A percentile compares a stretch with the other conserved stretches of the same genome.
These are phyloP conservation scores for Rubia yunnanensis DNA, from an alignment of 257 asterid genomes.

Conservation along the genomic window DNA sequence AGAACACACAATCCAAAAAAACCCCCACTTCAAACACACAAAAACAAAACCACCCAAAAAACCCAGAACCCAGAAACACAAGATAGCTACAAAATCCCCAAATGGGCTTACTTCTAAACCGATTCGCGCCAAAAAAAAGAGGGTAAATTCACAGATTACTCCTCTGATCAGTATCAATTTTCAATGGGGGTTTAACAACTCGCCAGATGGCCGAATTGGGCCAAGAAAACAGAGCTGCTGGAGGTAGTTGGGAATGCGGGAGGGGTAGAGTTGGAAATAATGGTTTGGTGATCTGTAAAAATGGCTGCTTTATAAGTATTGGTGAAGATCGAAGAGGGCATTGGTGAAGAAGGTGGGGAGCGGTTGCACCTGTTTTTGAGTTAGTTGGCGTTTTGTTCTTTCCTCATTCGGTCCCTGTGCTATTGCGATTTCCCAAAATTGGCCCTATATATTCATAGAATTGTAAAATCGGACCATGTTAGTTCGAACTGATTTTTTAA, in stretches of 20 bases:
- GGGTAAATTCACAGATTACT: neutral
- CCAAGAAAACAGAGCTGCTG: slow-evolving; percentile 11
- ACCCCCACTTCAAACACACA: neutral
- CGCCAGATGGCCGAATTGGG: slow-evolving; percentile 1
- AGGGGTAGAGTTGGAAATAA: neutral
- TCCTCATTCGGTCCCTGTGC: neutral
- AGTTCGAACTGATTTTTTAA: too few relatives aligned
- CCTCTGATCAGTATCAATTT: neutral
- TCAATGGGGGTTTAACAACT: neutral
- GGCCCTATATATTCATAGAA: neutral
- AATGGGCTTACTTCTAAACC: slow-evolving; percentile 4
- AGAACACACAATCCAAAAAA: neutral
- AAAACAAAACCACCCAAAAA: neutral
- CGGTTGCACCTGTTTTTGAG: slow-evolving; percentile 16
- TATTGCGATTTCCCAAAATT: neutral
- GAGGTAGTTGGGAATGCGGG: slow-evolving; percentile 6
- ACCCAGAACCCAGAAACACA: neutral
- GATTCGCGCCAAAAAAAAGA: neutral
- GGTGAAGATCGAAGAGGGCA: neutral
- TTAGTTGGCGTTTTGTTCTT: neutral
- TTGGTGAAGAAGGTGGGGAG: neutral
- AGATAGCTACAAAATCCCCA: neutral
- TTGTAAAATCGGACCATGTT: neutral
- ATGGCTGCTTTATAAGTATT: neutral
- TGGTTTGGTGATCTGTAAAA: slow-evolving; percentile 20